Conservation (phyloP, 345 rosid species). For the Orychophragmus violaceus region DNA sequence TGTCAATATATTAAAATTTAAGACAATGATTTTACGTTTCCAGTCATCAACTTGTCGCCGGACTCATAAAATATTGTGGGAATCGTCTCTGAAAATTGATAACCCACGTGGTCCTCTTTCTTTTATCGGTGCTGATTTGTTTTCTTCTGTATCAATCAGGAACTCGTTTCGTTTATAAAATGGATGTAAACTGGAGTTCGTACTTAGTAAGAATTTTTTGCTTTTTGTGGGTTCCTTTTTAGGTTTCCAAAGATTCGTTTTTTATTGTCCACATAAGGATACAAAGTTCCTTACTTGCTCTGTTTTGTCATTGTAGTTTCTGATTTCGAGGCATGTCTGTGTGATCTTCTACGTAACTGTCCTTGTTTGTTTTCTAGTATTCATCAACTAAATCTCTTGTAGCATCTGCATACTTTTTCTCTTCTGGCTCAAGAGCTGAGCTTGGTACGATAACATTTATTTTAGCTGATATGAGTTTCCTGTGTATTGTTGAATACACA, state of each 20-base stretch:
- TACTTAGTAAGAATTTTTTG: neutral
- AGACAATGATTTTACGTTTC: neutral
- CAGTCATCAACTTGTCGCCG: neutral
- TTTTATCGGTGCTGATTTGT: neutral
- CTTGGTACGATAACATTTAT: no score
- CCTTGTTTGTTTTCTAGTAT: neutral
- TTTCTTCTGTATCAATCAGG: neutral
- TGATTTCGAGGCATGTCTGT: neutral
- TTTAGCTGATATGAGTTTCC: no score
- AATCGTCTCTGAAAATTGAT: neutral
- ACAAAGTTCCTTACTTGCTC: no score
- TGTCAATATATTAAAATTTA: neutral
- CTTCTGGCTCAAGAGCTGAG: no score
- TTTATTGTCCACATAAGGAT: neutral
- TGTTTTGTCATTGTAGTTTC: no score
- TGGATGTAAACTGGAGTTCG: neutral
- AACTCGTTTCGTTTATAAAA: neutral
- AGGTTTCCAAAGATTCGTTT: neutral
- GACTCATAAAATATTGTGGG: conserved; percentile 2
- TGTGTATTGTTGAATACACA: neutral
- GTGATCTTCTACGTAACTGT: neutral
- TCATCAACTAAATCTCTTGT: no score
- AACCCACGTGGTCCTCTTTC: conserved; percentile 19
- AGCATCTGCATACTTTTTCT: no score
- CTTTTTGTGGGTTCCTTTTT: neutral